A percentile compares a stretch with the other conserved stretches of the same genome.
phyloP scores from a whole-genome alignment of 2,329 filamentous ascomycete genomes.

The Trichoderma lentiforme region DNA sequence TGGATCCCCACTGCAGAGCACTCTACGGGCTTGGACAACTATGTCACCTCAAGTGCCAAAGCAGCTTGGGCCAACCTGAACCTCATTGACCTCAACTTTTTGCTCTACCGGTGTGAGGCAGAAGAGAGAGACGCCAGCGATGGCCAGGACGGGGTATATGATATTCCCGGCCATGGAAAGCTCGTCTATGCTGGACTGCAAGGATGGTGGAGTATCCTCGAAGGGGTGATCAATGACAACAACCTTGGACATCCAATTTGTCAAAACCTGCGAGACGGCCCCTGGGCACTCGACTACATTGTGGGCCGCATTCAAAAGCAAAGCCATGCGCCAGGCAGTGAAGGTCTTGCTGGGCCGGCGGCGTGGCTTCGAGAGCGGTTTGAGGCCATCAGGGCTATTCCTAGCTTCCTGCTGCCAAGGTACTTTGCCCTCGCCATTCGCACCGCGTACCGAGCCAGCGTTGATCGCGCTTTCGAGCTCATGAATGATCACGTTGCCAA shows the following conservation, averaged over 20 bases:
- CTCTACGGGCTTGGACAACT: conserved; percentile 76
- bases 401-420: conserved; percentile 83
- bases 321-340: conserved; percentile 59
- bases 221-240: conserved; percentile 81
- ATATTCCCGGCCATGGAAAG: conserved; percentile 77
- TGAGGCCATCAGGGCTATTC: conserved; percentile 77
- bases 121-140: conserved; percentile 78
- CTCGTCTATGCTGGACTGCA: conserved; percentile 96
- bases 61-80: conserved; percentile 72
- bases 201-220: conserved; percentile 94
- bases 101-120: conserved; percentile 86
- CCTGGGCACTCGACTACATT: conserved; percentile 91
- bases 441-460: conserved; percentile 81
- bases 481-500: conserved; percentile 74
- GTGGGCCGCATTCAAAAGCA: conserved; percentile 72
- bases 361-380: conserved; percentile 82
- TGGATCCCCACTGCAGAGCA: conserved; percentile 90
- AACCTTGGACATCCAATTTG: conserved; percentile 91
- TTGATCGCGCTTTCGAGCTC: conserved; percentile 71
- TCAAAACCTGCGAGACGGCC: conserved; percentile 84
- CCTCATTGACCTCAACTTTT: conserved; percentile 83
- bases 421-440: conserved; percentile 90
- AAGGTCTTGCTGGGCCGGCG: conserved; percentile 61
- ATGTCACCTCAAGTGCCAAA: conserved; percentile 76
- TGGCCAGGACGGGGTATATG: conserved; percentile 82